phyloP scores from a whole-genome alignment of 140 eudicot species.

The Senecio squalidus region DNA sequence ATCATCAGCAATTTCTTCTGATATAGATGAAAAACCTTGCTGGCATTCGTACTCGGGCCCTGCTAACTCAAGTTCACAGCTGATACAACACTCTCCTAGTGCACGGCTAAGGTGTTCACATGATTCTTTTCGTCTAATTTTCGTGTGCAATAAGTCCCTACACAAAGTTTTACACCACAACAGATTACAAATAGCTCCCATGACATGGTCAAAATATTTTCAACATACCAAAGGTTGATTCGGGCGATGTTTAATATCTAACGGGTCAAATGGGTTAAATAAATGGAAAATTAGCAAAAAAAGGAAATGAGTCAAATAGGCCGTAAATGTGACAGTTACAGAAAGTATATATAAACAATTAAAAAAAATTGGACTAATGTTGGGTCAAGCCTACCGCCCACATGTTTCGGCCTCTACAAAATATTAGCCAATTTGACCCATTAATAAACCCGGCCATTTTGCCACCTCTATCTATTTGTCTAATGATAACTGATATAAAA shows the following conservation, averaged over 20 bases:
- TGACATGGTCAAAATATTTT: background rate
- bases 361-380: no score
- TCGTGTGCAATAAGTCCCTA: constrained; percentile 61
- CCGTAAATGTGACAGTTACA: no score
- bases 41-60: constrained; percentile 58
- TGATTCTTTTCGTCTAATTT: constrained; percentile 44
- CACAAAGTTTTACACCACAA: constrained; percentile 1
- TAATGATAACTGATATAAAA: no score
- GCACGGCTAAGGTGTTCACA: constrained; percentile 37
- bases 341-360: no score
- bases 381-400: no score
- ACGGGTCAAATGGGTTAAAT: background rate
- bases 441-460: no score
- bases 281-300: no score
- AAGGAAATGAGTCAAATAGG: no score
- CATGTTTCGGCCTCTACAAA: no score
- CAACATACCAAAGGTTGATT: background rate
- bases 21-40: constrained; percentile 38
- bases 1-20: constrained; percentile 50
- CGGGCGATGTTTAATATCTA: background rate
- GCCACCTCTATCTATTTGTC: no score
- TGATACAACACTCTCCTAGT: constrained; percentile 57
- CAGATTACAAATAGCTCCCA: background rate
- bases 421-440: no score
- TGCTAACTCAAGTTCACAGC: constrained; percentile 59